Conservation (phyloP, 495 filamentous ascomycete species). For the Aspergillus indologenus region DNA sequence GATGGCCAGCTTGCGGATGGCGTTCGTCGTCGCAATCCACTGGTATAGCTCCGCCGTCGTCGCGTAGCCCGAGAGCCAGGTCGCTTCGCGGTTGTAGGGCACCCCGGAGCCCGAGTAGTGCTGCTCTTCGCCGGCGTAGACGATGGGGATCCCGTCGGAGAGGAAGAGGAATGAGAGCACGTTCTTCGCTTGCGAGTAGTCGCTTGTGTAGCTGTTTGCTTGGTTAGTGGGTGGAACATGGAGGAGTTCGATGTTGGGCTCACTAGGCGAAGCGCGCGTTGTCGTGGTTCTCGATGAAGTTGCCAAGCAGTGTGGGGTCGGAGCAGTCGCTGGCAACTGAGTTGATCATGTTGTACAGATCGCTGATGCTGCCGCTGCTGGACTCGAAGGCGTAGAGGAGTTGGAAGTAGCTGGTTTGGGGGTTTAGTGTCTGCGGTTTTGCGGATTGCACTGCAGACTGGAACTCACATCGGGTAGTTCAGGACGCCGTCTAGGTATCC, state of each 20-base stretch:
- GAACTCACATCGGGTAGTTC: constrained; percentile 55
- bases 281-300: constrained; percentile 82
- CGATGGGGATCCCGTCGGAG: constrained; percentile 5
- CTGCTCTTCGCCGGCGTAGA: constrained; percentile 8
- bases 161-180: constrained; percentile 2
- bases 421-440: not conserved
- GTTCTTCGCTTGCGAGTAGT: constrained; percentile 6
- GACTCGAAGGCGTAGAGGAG: constrained; percentile 62
- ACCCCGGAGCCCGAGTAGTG: not conserved
- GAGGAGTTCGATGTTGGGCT: not conserved
- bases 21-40: constrained; percentile 57
- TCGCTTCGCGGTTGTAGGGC: constrained; percentile 7
- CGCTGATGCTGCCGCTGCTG: constrained; percentile 53
- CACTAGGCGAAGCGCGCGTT: constrained; percentile 61
- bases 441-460: not conserved
- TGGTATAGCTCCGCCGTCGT: constrained; percentile 61
- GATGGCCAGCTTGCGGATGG: constrained; percentile 57
- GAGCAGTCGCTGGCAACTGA: constrained; percentile 51
- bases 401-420: constrained; percentile 46
- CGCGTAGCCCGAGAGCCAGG: constrained; percentile 41
- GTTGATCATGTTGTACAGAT: constrained; percentile 58
- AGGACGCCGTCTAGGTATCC: constrained; percentile 56
- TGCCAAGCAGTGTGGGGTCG: constrained; percentile 65
- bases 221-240: not conserved
- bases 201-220: not conserved